Base-by-base conservation (phyloP, 306 rosid species). In the Cicer bijugum region DNA sequence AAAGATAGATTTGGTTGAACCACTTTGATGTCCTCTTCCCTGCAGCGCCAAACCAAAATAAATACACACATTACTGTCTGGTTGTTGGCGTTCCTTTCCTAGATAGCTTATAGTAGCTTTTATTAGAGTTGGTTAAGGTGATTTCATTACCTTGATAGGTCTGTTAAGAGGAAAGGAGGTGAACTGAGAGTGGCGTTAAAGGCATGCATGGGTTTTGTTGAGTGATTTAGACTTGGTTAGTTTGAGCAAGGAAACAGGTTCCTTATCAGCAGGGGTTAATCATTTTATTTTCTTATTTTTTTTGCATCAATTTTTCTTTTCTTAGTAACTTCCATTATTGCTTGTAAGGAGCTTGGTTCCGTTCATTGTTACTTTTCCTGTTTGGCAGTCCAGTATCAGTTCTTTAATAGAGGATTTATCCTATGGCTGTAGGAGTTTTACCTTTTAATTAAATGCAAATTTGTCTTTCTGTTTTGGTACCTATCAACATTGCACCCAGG, bases 21-120 rank as follows among this genome's bases (percentile, higher is more conserved):
- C 64, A 51, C 79, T 62, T 38, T 28, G 42, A 38, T 19, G 64
- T 38, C 46, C 43, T 74, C 28, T 35, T 48, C 57, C 61, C 37
- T 6, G 47, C n/a, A 43, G 67, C 1, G 64, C 28, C 42, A 5
- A 58, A 58, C 40, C 64, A 14, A 40, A 37, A 37, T 8, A 63
- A 9, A 20, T 42, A 14, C 16, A 50, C 39, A 39, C 52, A 15
- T 35, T 39, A 14, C 42, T 33, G 15, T 48, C 50, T 20, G 63
- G 10, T 62, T 52, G 47, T 42, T 15, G 46, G 46, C 60, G 19
- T 67, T 12, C 51, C 14, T 14, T 57, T 65, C 35, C 68, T 6
- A 20, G 43, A 14, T 69, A 69, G 55, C 23, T 39, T 35, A 61
- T 45, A 8, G 3, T 12, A 61, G 46, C 19, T 61, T 61, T 37